Base-by-base conservation (phyloP, 2,329 filamentous ascomycete genomes). In the Blastomyces gilchristii region DNA sequence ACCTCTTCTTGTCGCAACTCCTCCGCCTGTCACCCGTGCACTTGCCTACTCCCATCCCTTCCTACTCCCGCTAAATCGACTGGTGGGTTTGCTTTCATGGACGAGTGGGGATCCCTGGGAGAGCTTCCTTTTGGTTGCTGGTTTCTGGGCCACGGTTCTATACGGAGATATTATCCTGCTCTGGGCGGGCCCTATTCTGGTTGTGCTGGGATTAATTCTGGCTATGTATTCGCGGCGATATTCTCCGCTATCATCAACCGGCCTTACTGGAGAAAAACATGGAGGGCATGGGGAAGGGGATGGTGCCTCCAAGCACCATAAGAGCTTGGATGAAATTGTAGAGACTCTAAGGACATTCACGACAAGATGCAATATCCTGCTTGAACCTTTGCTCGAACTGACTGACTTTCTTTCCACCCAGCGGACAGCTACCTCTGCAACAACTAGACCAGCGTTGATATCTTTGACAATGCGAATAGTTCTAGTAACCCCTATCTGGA, bases 31-130 rank as follows among this genome's bases (percentile, higher is more conserved):
- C 73, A 99, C 94, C 2, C 86, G 94, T 69, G 92, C 93, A 16
- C 82, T 99, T 65, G 93, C 93, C 67, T 97, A 97, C 74, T 96
- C 92, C 67, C 93, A 99, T 73, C 92, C 94, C 0, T 97, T 97
- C 73, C 81, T 99, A 8, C 80, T 96, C 8, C 91, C 92, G 6
- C 80, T 97, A 63, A 97, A 97, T 74, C 89, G 88, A 72, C 76
- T 96, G 18, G 88, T 84, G 2, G 94, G 93, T 0, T 79, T 99
- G 65, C 72, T 99, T 66, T 96, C 90, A 78, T 99, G 94, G 94
- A 96, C 91, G 9, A 92, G 89, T 0, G 89, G 85, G 49, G 94
- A 99, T 73, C 87, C 92, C 0, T 99, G 93, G 93, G 91, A 97
- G 80, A 97, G 92, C 80, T 99, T 97, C 72, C 80, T 99, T 65